Evolutionary conservation across 805 yeast genomes (phyloP).

Genomic region (Myxozyma sirexii): DNA sequence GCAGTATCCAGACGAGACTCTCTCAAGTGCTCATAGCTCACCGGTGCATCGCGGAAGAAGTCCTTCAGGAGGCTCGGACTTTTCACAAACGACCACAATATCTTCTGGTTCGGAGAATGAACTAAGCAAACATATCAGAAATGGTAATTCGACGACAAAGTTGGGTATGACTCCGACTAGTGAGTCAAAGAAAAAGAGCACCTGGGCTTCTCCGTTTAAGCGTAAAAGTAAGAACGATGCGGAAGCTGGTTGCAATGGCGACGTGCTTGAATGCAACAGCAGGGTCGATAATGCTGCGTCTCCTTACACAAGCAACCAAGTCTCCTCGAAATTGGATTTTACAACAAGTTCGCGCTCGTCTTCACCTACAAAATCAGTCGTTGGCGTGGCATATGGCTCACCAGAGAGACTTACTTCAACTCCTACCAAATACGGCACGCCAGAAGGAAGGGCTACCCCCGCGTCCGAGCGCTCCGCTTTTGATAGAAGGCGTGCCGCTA

Average conservation of each 20-base stretch:
- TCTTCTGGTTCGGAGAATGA: constrained; percentile 31
- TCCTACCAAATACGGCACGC: background rate
- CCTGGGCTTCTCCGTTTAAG: constrained; percentile 52
- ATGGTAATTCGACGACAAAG: background rate
- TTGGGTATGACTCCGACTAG: background rate
- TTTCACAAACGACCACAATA: constrained; percentile 36
- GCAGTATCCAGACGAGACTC: constrained; percentile 15
- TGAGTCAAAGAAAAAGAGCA: constrained; percentile 30
- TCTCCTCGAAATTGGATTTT: background rate
- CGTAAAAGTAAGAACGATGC: constrained; percentile 44
- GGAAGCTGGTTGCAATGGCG: constrained; percentile 36
- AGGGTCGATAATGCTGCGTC: background rate
- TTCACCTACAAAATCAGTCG: constrained; percentile 4
- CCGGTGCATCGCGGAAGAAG: constrained; percentile 35
- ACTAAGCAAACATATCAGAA: background rate
- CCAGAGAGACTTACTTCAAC: background rate
- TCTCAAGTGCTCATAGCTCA: constrained; percentile 32
- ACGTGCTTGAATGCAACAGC: background rate
- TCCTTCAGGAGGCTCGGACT: constrained; percentile 35
- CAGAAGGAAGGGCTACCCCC: constrained; percentile 1
- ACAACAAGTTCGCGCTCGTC: background rate
- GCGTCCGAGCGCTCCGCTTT: background rate
- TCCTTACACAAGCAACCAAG: background rate
- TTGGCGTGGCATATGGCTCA: background rate
- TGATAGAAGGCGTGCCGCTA: background rate